A percentile compares a stretch with the other conserved stretches of the same genome.
phyloP scores from a whole-genome alignment of 129 eudicot species.

The Helianthus tuberosus region DNA sequence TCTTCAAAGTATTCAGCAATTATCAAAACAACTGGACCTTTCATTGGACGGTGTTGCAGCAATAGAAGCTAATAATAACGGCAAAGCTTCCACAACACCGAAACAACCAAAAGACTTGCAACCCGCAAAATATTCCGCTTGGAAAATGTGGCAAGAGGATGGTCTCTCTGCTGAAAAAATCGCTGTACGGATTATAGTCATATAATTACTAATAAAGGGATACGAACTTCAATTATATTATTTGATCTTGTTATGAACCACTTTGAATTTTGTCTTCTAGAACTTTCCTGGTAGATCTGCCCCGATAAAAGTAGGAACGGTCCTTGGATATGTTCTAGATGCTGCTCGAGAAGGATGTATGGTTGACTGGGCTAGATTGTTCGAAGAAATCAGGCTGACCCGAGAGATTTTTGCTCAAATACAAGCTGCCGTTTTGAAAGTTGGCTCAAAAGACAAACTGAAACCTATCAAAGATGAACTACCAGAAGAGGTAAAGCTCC shows the following conservation, averaged over 20 bases:
- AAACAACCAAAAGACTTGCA: constrained; percentile 45
- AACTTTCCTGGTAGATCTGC: constrained; percentile 78
- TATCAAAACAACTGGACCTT: constrained; percentile 58
- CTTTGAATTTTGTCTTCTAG: constrained; percentile 39
- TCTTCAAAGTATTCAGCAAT: constrained; percentile 51
- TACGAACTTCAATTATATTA: constrained; percentile 3
- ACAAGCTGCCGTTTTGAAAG: constrained; percentile 57
- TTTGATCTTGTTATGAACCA: constrained; percentile 7
- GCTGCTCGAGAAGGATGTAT: constrained; percentile 76
- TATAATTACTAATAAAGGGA: not conserved
- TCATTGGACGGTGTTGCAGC: constrained; percentile 60
- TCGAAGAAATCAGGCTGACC: constrained; percentile 62
- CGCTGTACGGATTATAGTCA: constrained; percentile 52
- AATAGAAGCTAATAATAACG: constrained; percentile 40
- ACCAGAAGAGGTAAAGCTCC: constrained; percentile 77
- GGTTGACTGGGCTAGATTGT: constrained; percentile 71
- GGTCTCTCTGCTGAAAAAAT: constrained; percentile 67
- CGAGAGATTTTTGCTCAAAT: constrained; percentile 42
- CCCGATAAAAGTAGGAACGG: constrained; percentile 77
- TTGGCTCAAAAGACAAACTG: constrained; percentile 80
- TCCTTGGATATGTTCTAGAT: constrained; percentile 66
- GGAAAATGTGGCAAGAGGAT: constrained; percentile 90
- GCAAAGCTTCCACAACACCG: constrained; percentile 41
- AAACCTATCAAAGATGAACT: constrained; percentile 81
- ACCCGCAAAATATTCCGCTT: constrained; percentile 80